These are phyloP conservation scores for Yamadazyma membranifaciens DNA, from an alignment of 1,139 yeast genomes.

Conservation along the genomic window DNA sequence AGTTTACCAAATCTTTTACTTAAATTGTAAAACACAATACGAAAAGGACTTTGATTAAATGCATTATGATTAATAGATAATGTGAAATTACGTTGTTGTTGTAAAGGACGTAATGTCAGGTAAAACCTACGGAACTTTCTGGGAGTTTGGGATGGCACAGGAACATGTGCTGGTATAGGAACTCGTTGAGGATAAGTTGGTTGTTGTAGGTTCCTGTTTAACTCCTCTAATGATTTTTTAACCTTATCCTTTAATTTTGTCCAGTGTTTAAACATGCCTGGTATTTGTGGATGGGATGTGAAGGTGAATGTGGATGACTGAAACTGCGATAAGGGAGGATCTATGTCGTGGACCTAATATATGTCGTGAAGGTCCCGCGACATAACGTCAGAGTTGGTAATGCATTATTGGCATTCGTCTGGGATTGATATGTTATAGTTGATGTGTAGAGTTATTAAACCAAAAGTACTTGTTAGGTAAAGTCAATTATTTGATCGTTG, in stretches of 20 bases:
- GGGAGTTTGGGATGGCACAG: constrained; percentile 8
- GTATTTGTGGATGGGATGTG: background rate
- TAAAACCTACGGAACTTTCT: constrained; percentile 5
- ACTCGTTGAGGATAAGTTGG: constrained; percentile 6
- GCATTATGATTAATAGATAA: background rate
- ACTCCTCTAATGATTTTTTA: constrained; percentile 14
- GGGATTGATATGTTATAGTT: too few relatives aligned
- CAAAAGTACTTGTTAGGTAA: too few relatives aligned
- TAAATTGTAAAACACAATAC: background rate
- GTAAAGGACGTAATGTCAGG: constrained; percentile 2
- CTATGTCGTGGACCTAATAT: too few relatives aligned
- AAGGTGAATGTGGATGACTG: constrained; percentile 1
- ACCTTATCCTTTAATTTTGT: constrained; percentile 15
- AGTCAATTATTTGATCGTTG: too few relatives aligned
- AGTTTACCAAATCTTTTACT: too few relatives aligned
- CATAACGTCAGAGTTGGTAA: too few relatives aligned
- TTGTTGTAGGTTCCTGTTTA: constrained; percentile 14
- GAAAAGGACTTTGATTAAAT: background rate
- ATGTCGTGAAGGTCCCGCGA: too few relatives aligned
- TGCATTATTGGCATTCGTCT: too few relatives aligned
- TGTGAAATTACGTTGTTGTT: constrained; percentile 1
- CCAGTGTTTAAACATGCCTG: constrained; percentile 13
- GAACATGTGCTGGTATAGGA: constrained; percentile 13
- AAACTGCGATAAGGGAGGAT: background rate
- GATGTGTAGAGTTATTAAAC: too few relatives aligned